Conservation (phyloP, 148 eudicot species). For the Camellia sinensis region DNA sequence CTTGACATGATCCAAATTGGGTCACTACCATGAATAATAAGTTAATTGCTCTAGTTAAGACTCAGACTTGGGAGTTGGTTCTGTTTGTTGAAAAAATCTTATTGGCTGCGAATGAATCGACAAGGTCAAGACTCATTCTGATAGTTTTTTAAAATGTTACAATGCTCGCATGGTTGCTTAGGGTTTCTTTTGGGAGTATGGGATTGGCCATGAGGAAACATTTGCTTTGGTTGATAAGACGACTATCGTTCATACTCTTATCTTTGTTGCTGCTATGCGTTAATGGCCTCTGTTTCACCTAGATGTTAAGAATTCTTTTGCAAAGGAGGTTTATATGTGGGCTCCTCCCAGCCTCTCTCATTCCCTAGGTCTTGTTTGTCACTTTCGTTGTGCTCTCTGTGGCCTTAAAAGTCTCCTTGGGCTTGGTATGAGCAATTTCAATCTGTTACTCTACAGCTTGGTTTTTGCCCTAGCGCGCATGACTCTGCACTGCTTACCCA, state of each 20-base stretch:
- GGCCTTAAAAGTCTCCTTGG: background rate
- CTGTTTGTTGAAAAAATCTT: too few species aligned
- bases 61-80: too few species aligned
- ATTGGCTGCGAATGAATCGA: too few species aligned
- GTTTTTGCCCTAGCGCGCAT: too few species aligned
- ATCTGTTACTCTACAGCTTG: background rate
- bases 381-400: background rate
- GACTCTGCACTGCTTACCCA: too few species aligned
- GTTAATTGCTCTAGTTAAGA: too few species aligned
- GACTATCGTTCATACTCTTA: background rate
- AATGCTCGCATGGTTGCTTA: background rate
- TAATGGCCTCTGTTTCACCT: background rate
- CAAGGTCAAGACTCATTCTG: too few species aligned
- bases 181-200: background rate
- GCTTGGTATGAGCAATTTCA: background rate
- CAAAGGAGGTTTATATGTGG: background rate
- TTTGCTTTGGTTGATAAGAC: background rate
- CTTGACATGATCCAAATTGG: too few species aligned
- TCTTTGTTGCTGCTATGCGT: background rate
- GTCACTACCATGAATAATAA: too few species aligned
- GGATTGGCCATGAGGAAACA: background rate
- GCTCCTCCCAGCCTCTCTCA: background rate
- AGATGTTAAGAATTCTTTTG: background rate
- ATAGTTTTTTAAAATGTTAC: too few species aligned
- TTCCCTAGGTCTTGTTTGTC: background rate